A percentile compares a stretch with the other conserved stretches of the same genome.
phyloP scores from a whole-genome alignment of 768 basidiomycete genomes.

The Tephrocybe rancida region DNA sequence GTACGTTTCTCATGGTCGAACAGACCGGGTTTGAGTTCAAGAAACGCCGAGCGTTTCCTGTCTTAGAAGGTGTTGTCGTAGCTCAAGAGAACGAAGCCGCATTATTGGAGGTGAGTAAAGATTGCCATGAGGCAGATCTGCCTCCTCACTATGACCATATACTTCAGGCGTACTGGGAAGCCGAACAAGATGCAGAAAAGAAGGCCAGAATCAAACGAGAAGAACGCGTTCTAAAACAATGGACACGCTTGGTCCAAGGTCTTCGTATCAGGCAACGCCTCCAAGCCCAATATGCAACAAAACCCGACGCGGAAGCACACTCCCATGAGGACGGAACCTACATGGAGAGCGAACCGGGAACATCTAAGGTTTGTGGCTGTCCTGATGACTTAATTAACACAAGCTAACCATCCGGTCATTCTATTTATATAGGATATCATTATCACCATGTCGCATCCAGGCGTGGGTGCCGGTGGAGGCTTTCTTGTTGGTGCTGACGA shows the following conservation, averaged over 20 bases:
- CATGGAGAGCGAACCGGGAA: constrained; percentile 1
- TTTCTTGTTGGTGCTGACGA: constrained; percentile 72
- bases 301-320: constrained; percentile 21
- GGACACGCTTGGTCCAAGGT: constrained; percentile 87
- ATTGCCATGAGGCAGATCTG: constrained; percentile 3
- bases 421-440: constrained; percentile 15
- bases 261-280: constrained; percentile 84
- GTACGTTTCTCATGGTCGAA: constrained; percentile 1
- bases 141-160: constrained; percentile 7
- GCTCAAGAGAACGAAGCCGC: constrained; percentile 77
- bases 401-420: constrained; percentile 6
- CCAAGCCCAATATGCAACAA: constrained; percentile 70
- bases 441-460: constrained; percentile 18
- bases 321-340: constrained; percentile 7
- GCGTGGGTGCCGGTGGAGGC: constrained; percentile 50
- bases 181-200: constrained; percentile 76
- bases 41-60: constrained; percentile 85
- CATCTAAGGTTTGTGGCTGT: constrained; percentile 8
- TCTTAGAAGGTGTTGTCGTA: constrained; percentile 84
- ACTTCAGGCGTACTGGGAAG: constrained; percentile 80
- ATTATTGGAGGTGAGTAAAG: constrained; percentile 67
- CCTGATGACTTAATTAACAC: neutral
- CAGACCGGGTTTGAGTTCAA: constrained; percentile 97
- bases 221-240: constrained; percentile 83
- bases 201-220: constrained; percentile 75